These are phyloP conservation scores for Trichoderma polysporum DNA, from an alignment of 2,329 filamentous ascomycete genomes.

Conservation along the genomic window DNA sequence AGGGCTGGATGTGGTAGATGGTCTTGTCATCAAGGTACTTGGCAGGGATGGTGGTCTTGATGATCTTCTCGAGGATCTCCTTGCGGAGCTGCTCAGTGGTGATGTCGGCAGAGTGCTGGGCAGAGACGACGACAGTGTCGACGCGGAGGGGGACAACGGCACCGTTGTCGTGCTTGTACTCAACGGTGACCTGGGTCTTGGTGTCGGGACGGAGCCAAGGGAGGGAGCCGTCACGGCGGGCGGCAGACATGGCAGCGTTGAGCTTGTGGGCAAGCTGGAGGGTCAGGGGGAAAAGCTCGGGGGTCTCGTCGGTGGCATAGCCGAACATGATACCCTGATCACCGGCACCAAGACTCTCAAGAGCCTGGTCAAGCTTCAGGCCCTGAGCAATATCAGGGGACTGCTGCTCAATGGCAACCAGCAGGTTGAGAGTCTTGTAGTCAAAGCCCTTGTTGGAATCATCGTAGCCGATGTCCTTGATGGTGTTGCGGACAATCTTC, in stretches of 20 bases:
- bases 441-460: constrained; percentile 97
- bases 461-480: constrained; percentile 99
- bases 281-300: constrained; percentile 93
- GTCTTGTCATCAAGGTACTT: constrained; percentile 92
- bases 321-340: constrained; percentile 99
- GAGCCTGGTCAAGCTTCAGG: constrained; percentile 95
- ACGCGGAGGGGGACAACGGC: constrained; percentile 90
- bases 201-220: constrained; percentile 97
- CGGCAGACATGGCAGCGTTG: constrained; percentile 89
- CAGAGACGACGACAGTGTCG: constrained; percentile 94
- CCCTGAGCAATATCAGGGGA: constrained; percentile 98
- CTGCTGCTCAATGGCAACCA: constrained; percentile 99
- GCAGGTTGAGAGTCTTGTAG: constrained; percentile 99
- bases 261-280: constrained; percentile 94
- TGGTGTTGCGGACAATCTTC: constrained; percentile 87
- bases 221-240: constrained; percentile 81
- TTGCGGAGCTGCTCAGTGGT: constrained; percentile 88
- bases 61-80: constrained; percentile 95
- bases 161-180: constrained; percentile 96
- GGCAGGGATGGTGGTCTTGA: constrained; percentile 89
- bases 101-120: constrained; percentile 88
- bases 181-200: constrained; percentile 99
- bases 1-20: constrained; percentile 98
- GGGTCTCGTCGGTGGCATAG: constrained; percentile 98
- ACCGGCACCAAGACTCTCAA: constrained; percentile 97